Percentiles rank a stretch among this genome's conserved stretches.
Conservation (phyloP, 257 asterid genomes). For the Nicotiana tomentosiformis region DNA sequence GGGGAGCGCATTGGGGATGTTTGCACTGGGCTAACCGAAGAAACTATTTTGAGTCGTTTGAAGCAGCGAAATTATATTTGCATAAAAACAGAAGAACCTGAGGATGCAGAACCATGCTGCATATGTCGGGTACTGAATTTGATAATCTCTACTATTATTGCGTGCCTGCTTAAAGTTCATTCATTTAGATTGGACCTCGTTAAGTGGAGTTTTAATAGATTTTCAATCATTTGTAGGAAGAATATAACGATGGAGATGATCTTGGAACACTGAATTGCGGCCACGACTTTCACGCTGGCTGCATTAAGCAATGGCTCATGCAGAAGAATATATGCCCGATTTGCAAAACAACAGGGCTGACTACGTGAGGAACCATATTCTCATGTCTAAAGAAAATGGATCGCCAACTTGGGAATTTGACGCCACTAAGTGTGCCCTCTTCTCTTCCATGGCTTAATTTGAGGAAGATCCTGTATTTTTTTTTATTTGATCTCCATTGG, state of each 20-base stretch:
- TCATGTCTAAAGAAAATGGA: not conserved
- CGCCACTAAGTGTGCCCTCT: not conserved
- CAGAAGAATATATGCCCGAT: conserved; percentile 46
- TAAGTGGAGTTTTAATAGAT: not conserved
- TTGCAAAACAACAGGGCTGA: conserved; percentile 35
- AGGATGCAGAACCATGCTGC: conserved; percentile 39
- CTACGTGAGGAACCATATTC: conserved; percentile 16
- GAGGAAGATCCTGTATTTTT: not conserved
- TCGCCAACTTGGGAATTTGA: not conserved
- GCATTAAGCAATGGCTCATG: conserved; percentile 43
- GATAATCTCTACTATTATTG: not conserved
- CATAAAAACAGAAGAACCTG: conserved; percentile 11
- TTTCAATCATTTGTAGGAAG: conserved; percentile 29
- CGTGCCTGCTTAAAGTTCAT: not conserved
- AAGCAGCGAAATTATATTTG: conserved; percentile 19
- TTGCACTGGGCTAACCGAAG: conserved; percentile 35
- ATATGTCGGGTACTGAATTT: conserved; percentile 31
- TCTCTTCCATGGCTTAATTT: not conserved
- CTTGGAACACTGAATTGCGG: conserved; percentile 41
- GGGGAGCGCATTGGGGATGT: conserved; percentile 45
- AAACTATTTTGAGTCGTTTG: conserved; percentile 25
- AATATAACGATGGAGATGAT: conserved; percentile 26
- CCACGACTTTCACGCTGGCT: conserved; percentile 34
- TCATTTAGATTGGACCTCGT: not conserved
- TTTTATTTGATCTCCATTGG: not conserved